Evolutionary conservation across 2,329 filamentous ascomycete species (phyloP).

Genomic region (Coleophoma crateriformis): DNA sequence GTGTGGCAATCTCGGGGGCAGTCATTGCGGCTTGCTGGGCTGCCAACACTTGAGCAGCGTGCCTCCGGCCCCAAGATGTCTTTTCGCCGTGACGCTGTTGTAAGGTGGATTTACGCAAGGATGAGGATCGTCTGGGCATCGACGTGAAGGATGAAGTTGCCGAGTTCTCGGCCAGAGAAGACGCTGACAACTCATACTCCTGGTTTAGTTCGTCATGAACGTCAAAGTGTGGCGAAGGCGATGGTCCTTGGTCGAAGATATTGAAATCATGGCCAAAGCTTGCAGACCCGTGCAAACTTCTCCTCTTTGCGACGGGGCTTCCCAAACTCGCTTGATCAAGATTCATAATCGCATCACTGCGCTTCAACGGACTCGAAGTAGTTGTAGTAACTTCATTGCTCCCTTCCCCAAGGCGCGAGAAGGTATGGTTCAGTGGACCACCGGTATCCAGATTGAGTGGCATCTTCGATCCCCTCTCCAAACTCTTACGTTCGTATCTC

Average conservation of each 20-base stretch:
- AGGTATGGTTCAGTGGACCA: slow-evolving; percentile 43
- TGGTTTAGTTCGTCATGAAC: slow-evolving; percentile 42
- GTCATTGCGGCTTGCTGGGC: slow-evolving; percentile 17
- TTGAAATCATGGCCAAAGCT: slow-evolving; percentile 58
- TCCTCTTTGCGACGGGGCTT: slow-evolving; percentile 85
- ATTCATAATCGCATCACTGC: slow-evolving; percentile 86
- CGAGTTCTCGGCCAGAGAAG: slow-evolving; percentile 18
- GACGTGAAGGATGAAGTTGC: slow-evolving; percentile 38
- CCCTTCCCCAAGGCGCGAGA: slow-evolving; percentile 44
- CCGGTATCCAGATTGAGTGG: slow-evolving; percentile 44
- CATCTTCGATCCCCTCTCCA: slow-evolving; percentile 46
- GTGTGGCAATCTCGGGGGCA: slow-evolving; percentile 45
- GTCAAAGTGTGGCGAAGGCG: slow-evolving; percentile 40
- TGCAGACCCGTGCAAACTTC: slow-evolving; percentile 77
- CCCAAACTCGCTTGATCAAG: slow-evolving; percentile 72
- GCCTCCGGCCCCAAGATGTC: slow-evolving; percentile 55
- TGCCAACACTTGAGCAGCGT: slow-evolving; percentile 41
- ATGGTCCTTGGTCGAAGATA: slow-evolving; percentile 64
- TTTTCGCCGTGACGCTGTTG: slow-evolving; percentile 76
- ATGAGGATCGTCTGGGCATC: slow-evolving; percentile 66
- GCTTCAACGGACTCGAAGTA: slow-evolving; percentile 80
- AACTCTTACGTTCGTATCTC: slow-evolving; percentile 38
- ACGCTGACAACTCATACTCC: slow-evolving; percentile 49
- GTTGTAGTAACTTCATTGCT: slow-evolving; percentile 36
- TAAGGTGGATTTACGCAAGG: slow-evolving; percentile 78